Evolutionary conservation across 2,329 filamentous ascomycete species (phyloP).

Genomic region (Ophiostoma sp.): DNA sequence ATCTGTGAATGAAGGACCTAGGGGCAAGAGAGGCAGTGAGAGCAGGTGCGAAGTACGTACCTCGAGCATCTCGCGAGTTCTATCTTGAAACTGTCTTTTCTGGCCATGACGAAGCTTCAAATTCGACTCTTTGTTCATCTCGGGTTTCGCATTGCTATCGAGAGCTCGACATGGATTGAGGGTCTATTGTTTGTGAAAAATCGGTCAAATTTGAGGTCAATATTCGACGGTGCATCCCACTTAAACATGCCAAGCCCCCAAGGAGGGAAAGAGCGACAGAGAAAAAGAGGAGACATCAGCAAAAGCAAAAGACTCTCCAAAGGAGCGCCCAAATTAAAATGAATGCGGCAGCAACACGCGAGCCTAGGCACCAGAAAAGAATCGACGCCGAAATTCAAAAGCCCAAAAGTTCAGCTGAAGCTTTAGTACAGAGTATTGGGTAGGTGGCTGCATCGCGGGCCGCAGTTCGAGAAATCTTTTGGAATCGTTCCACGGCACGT

Average conservation of each 20-base stretch:
- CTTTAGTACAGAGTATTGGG: background rate
- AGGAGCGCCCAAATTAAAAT: background rate
- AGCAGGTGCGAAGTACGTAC: background rate
- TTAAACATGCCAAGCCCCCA: slow-evolving; percentile 21
- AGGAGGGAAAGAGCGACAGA: slow-evolving; percentile 19
- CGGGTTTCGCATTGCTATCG: background rate
- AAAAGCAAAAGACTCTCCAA: background rate
- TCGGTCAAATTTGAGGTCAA: background rate
- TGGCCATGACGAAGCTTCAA: background rate
- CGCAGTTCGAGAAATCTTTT: background rate
- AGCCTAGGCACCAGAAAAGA: background rate
- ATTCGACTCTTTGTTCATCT: background rate
- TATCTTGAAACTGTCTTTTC: background rate
- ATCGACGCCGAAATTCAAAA: background rate
- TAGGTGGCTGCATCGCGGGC: background rate
- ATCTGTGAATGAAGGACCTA: background rate
- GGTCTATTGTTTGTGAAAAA: background rate
- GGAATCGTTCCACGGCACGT: background rate
- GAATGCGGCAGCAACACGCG: slow-evolving; percentile 1
- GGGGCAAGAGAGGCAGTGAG: background rate
- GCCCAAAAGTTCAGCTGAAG: background rate
- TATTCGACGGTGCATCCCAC: background rate
- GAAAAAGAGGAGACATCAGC: slow-evolving; percentile 4
- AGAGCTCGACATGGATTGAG: background rate
- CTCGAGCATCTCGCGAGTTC: background rate